Percentiles rank a stretch among this genome's conserved stretches.
Evolutionary conservation across 2,329 filamentous ascomycete species (phyloP).

Genomic region (Epichloe festucae): DNA sequence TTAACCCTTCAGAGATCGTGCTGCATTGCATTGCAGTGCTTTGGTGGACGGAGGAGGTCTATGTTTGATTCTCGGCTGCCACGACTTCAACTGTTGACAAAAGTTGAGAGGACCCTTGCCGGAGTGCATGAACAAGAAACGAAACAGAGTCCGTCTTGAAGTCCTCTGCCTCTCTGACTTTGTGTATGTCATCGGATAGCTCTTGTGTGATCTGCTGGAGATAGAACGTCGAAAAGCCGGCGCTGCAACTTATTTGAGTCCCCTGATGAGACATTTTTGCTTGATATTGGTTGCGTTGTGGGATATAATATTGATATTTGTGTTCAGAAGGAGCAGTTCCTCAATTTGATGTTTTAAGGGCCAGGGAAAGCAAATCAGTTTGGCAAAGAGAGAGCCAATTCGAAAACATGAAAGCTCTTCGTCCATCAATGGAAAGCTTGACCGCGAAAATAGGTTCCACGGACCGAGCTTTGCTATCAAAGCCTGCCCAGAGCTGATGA

Average conservation of each 20-base stretch:
- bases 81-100: not conserved
- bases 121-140: conserved; percentile 53
- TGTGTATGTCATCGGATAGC: conserved; percentile 62
- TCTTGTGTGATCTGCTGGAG: conserved; percentile 56
- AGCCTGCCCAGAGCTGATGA: no score
- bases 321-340: not conserved
- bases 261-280: not conserved
- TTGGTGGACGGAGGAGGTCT: no score
- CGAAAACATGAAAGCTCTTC: no score
- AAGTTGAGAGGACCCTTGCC: conserved; percentile 55
- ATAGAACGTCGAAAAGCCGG: conserved; percentile 52
- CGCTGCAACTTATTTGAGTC: conserved; percentile 4
- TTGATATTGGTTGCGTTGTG: not conserved
- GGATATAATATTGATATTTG: not conserved
- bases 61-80: conserved; percentile 24
- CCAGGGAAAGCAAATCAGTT: no score
- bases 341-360: no score
- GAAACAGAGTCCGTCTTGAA: conserved; percentile 53
- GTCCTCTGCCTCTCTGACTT: conserved; percentile 54
- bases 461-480: no score
- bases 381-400: no score
- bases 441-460: no score
- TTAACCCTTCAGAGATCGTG: no score
- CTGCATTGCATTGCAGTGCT: no score
- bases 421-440: no score